Evolutionary conservation across 2,329 filamentous ascomycete genomes (phyloP), one percentile per base, ranked within the genome.

Genomic region (Trichoderma atroviride): DNA sequence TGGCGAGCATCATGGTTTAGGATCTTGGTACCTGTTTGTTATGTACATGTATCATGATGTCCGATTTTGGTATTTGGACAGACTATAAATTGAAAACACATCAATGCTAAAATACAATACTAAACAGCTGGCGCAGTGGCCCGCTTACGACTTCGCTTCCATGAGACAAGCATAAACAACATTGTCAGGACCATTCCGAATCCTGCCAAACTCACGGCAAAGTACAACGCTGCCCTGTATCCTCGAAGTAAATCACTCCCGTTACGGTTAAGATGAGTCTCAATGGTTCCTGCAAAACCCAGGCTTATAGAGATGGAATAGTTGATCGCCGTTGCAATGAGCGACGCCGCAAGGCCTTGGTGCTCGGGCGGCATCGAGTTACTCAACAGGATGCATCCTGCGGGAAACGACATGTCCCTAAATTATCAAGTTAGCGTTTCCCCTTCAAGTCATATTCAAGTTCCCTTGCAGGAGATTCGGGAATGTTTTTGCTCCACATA

Each of bases 371-470:
- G 74, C n/a, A 83, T 79, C 22, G 77, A 80, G 70, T 88, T 83
- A 50, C 82, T 85, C n/a, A 91, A 78, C 22, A 90, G 80, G 19
- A 89, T 77, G 0, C 83, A 88, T 0, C 85, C 86, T 0, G 87
- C 84, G 0, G 88, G 88, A 73, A 88, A 88, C 10, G 81, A 85
- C 82, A 90, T 88, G 75, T 90, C 88, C 85, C 89, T 87, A 9
- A 87, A 33, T 33, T 3, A 11, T 3, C 63, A 66, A 22, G 13
- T 47, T 47, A 47, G 53, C 27, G 16, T 4, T 33, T 57, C 5
- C 14, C 33, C 33, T 33, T 33, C 33, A 33, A 11, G 33, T 35
- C 11, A 43, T 27, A 13, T 40, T 75, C 81, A 55, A 14, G 16
- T 10, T 56, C 14, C 4, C 40, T 7, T 43, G 35, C 14, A 16